Base-by-base conservation (phyloP, 306 rosid genomes). In the Hippophae tibetana region DNA sequence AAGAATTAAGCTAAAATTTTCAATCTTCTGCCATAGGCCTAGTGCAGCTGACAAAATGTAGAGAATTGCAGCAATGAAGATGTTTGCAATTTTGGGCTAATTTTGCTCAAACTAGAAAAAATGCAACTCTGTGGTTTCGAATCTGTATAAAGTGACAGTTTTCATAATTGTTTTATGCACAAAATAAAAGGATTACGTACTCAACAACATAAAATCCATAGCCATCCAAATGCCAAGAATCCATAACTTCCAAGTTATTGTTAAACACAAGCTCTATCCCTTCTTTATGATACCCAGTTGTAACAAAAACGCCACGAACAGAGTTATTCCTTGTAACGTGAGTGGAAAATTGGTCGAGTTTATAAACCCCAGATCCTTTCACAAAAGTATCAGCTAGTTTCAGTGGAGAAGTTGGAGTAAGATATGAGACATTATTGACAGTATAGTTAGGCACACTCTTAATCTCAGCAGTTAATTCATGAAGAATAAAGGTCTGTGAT, bases 141-240 rank as follows among this genome's bases (percentile, higher is more conserved):
- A 48, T 10, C 12, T 5, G 13, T n/a, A 48, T 2, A 10, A 48
- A 48, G 14, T 13, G 7, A 10, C 13, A 6, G 7, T 49, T 5
- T 12, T 49, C 14, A 13, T 49, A 3, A 8, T 49, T 49, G 7
- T 6, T 9, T 7, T 38, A 10, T 46, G 54, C 4, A 11, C 11
- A 10, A 54, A 2, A 7, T 6, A 3, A 8, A 7, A 40, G 13
- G 10, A 31, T 27, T 49, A 45, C 69, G 49, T 69, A 82, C 90
- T 85, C 89, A 2, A 80, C 89, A 42, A 82, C 82, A 70, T 69
- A 78, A 76, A 87, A 87, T 51, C 76, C 78, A 25, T 61, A 84
- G 47, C 93, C 95, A 74, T 87, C 87, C 49, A 84, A 70, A 66
- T 87, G 95, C 87, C 95, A 87, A 61, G 95, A 5, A 76, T 87